Conservation (phyloP, 495 filamentous ascomycete species). For the Hypoxylon cercidicola region DNA sequence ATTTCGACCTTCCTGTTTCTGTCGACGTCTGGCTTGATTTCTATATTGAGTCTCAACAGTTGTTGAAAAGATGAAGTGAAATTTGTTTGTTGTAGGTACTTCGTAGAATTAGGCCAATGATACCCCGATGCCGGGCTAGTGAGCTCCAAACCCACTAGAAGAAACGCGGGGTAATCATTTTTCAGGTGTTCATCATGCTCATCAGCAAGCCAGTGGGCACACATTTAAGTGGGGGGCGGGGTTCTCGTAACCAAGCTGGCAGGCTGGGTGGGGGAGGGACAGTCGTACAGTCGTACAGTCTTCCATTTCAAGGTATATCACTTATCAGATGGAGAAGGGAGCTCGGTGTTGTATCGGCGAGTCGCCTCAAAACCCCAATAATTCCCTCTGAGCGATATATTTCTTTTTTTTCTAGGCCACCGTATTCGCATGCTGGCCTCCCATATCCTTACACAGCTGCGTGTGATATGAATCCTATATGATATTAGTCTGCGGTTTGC, state of each 20-base stretch:
- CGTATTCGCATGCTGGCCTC: too few relatives aligned
- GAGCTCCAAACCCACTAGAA: not conserved
- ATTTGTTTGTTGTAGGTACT: conserved; percentile 3
- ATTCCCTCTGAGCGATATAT: too few relatives aligned
- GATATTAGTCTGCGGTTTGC: too few relatives aligned
- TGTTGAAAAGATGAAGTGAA: conserved; percentile 8
- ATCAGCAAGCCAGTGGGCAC: conserved; percentile 17
- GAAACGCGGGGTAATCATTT: conserved; percentile 35
- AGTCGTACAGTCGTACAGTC: too few relatives aligned
- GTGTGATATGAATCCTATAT: too few relatives aligned
- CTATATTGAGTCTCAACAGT: conserved; percentile 4
- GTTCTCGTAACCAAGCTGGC: conserved; percentile 1
- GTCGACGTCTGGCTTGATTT: conserved; percentile 1
- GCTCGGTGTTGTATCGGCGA: not conserved
- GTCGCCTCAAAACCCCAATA: not conserved
- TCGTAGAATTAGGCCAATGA: conserved; percentile 29
- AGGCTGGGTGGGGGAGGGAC: conserved; percentile 38
- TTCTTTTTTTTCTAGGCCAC: too few relatives aligned
- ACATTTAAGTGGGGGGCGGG: conserved; percentile 22
- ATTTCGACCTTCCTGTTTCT: conserved; percentile 28
- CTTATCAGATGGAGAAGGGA: conserved; percentile 11
- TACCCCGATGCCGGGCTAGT: conserved; percentile 24
- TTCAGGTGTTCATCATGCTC: conserved; percentile 20
- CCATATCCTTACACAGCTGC: too few relatives aligned
- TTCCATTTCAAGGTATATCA: too few relatives aligned